Percentiles rank a stretch among this genome's conserved stretches.
These are phyloP conservation scores for Kodamaea derodonti DNA, from an alignment of 1,139 yeast species.

Conservation along the genomic window DNA sequence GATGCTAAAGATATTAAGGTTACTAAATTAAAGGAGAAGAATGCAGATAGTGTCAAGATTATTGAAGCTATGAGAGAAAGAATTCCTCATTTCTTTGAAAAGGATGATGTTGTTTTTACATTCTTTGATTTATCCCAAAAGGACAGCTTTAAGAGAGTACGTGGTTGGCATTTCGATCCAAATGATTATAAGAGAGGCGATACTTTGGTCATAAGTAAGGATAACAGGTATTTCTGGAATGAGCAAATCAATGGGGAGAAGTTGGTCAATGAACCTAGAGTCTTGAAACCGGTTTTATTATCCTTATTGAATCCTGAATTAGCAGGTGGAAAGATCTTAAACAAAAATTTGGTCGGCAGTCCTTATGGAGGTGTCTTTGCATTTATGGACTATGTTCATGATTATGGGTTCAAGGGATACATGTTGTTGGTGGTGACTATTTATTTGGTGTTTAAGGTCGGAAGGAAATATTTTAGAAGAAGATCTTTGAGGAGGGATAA, in stretches of 20 bases:
- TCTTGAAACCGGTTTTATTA: constrained; percentile 25
- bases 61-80: constrained; percentile 46
- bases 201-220: constrained; percentile 29
- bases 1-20: constrained; percentile 40
- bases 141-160: constrained; percentile 24
- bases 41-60: constrained; percentile 39
- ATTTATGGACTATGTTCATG: constrained; percentile 44
- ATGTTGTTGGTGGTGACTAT: constrained; percentile 17
- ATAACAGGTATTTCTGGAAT: constrained; percentile 32
- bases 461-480: constrained; percentile 3
- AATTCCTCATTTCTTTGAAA: constrained; percentile 43
- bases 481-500: neutral
- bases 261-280: constrained; percentile 28
- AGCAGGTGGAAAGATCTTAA: constrained; percentile 11
- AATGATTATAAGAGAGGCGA: constrained; percentile 42
- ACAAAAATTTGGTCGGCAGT: constrained; percentile 35
- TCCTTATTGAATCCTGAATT: constrained; percentile 30
- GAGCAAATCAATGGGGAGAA: constrained; percentile 23
- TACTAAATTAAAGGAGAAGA: constrained; percentile 36
- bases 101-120: constrained; percentile 45
- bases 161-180: constrained; percentile 42
- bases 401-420: constrained; percentile 45
- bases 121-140: constrained; percentile 49
- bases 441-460: constrained; percentile 1
- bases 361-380: constrained; percentile 39